Evolutionary conservation across 2,329 filamentous ascomycete species (phyloP).

Genomic region (Cryoendolithus antarcticus): DNA sequence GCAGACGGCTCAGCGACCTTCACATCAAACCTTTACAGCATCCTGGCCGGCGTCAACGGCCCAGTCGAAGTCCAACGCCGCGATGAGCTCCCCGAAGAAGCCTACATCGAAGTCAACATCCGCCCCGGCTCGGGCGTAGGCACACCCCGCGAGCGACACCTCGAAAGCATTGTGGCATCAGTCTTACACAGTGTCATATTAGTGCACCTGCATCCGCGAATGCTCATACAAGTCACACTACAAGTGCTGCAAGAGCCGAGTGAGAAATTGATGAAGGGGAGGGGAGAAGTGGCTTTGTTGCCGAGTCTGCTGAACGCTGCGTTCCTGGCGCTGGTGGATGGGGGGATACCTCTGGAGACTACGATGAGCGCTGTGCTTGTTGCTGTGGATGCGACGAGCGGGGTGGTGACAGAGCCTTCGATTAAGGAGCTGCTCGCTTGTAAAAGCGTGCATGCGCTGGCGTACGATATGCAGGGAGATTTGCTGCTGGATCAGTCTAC

Average conservation of each 20-base stretch:
- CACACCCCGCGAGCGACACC: conserved; percentile 50
- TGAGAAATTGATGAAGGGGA: conserved; percentile 43
- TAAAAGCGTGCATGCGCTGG: conserved; percentile 67
- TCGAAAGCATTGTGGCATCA: conserved; percentile 63
- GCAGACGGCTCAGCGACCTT: conserved; percentile 73
- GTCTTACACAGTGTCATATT: conserved; percentile 64
- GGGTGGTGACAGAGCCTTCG: conserved; percentile 43
- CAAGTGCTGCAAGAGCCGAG: conserved; percentile 41
- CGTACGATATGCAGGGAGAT: conserved; percentile 62
- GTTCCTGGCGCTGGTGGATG: conserved; percentile 66
- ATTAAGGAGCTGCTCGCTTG: conserved; percentile 50
- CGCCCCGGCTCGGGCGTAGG: conserved; percentile 75
- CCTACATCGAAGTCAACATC: conserved; percentile 78
- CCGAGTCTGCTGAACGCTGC: conserved; percentile 73
- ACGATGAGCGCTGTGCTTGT: conserved; percentile 56
- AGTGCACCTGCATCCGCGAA: conserved; percentile 62
- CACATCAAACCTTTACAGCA: conserved; percentile 61
- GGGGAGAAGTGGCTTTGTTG: conserved; percentile 63
- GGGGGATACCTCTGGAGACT: conserved; percentile 65
- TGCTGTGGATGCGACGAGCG: conserved; percentile 35
- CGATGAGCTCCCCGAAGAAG: conserved; percentile 86
- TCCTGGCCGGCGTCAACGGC: conserved; percentile 80
- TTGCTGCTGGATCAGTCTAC: conserved; percentile 71
- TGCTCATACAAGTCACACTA: conserved; percentile 68
- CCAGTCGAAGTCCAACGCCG: conserved; percentile 83